Base-by-base conservation (phyloP, 495 filamentous ascomycete species). In the Clavariopsis aquatica region DNA sequence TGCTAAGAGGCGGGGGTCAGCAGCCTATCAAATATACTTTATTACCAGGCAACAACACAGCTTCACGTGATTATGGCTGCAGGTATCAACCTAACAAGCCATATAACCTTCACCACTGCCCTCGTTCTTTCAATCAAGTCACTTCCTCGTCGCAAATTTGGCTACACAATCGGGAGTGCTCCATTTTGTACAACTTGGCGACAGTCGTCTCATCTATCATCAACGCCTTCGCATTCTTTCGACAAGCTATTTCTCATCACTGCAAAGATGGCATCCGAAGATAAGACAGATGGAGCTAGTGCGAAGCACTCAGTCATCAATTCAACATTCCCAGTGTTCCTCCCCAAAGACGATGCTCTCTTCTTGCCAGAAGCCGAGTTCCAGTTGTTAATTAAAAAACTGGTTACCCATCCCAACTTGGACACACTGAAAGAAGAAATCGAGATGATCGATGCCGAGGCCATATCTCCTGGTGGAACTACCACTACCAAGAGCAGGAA, bases 271-370 rank as follows among this genome's bases (percentile, higher is more conserved):
- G 38, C 38, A 3, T 43, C 38, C 2, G 38, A 43, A 43, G 38
- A 43, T 3, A 43, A 43, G 38, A n/a, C 15, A 3, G 38, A 43
- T 9, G 15, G 38, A 3, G 38, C 13, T 15, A 17, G 26, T 15
- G 10, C 13, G 27, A 8, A 46, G n/a, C 69, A 73, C 52, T 67
- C 62, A 22, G 41, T 71, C 46, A 19, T 81, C 58, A 71, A 76
- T 45, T 74, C 74, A 17, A 74, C 69, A 10, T 76, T 72, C 57
- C 78, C 77, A 6, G 76, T 80, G 34, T 62, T 73, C 3, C 69
- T 79, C 13, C 78, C 79, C 23, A 26, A 65, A 10, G 57, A 72
- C 24, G 62, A 69, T 0, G 75, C 73, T 28, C 72, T 80, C 24
- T 66, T 65, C 26, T 29, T 77, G 1, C 49, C 70, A 2, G 65